phyloP scores from a whole-genome alignment of 1,284 basidiomycete genomes.

The Psilocybe mexicana region DNA sequence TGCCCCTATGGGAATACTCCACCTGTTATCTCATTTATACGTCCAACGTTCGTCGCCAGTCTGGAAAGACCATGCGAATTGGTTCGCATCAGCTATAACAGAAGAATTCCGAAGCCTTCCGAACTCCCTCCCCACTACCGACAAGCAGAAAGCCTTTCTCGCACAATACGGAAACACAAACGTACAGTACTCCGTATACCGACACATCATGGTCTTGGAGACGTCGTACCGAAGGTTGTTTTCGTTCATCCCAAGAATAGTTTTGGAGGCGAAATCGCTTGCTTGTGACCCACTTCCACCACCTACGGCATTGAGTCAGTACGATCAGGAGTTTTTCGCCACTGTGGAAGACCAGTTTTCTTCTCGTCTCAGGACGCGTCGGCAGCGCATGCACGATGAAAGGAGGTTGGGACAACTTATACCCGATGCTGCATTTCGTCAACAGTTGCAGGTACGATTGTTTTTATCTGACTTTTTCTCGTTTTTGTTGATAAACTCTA shows the following conservation, averaged over 20 bases:
- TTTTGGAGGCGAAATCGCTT: slow-evolving; percentile 54
- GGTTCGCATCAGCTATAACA: slow-evolving; percentile 65
- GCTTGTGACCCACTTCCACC: slow-evolving; percentile 86
- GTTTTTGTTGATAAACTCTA: neutral
- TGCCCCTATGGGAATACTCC: slow-evolving; percentile 46
- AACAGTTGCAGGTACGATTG: slow-evolving; percentile 51
- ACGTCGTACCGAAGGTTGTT: slow-evolving; percentile 60
- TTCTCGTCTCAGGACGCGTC: slow-evolving; percentile 33
- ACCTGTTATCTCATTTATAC: slow-evolving; percentile 85
- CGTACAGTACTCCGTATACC: slow-evolving; percentile 59
- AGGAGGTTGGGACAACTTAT: slow-evolving; percentile 54
- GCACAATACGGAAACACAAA: slow-evolving; percentile 42
- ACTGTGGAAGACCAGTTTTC: slow-evolving; percentile 56
- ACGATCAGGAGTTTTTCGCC: slow-evolving; percentile 73
- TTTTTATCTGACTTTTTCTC: neutral
- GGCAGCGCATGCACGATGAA: slow-evolving; percentile 47
- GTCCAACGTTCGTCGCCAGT: slow-evolving; percentile 71
- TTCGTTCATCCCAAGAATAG: slow-evolving; percentile 66
- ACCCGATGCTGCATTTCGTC: slow-evolving; percentile 55
- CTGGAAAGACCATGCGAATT: slow-evolving; percentile 80
- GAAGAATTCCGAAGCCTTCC: slow-evolving; percentile 38
- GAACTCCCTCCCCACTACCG: slow-evolving; percentile 36
- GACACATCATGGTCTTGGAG: slow-evolving; percentile 76
- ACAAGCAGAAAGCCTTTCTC: slow-evolving; percentile 41
- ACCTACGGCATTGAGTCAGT: slow-evolving; percentile 52